Evolutionary conservation across 2,329 filamentous ascomycete species (phyloP).

Genomic region (Zymoseptoria crescenta): DNA sequence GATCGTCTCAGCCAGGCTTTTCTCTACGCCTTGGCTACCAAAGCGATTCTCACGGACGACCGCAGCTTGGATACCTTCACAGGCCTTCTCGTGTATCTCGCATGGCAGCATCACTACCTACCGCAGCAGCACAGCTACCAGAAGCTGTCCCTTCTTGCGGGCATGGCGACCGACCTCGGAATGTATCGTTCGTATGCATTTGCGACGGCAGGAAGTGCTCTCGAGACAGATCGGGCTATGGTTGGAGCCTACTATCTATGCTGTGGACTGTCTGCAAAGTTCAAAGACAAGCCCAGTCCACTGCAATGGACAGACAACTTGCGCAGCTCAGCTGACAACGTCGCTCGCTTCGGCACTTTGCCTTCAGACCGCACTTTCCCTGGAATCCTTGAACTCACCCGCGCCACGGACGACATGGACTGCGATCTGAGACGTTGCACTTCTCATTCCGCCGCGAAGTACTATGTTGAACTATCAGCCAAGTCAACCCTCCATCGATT

Average conservation of each 20-base stretch:
- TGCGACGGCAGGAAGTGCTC: slow-evolving; percentile 9
- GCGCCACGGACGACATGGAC: slow-evolving; percentile 17
- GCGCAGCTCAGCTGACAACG: slow-evolving; percentile 13
- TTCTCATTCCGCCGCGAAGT: slow-evolving; percentile 3
- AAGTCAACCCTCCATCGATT: slow-evolving; percentile 16
- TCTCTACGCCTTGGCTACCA: slow-evolving; percentile 18
- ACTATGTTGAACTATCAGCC: slow-evolving; percentile 13
- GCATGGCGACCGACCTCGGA: slow-evolving; percentile 23
- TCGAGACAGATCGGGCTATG: slow-evolving; percentile 19
- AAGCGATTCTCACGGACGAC: slow-evolving; percentile 19
- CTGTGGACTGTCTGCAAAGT: slow-evolving; percentile 15
- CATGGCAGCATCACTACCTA: slow-evolving; percentile 23
- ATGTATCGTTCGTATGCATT: slow-evolving; percentile 11
- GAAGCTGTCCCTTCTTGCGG: slow-evolving; percentile 19
- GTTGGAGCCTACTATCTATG: slow-evolving; percentile 24
- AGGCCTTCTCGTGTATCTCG: slow-evolving; percentile 20
- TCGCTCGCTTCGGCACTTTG: slow-evolving; percentile 6
- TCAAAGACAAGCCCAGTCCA: slow-evolving; percentile 20
- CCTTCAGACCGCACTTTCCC: slow-evolving; percentile 12
- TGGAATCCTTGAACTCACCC: slow-evolving; percentile 13
- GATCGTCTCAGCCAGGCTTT: slow-evolving; percentile 20
- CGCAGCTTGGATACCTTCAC: slow-evolving; percentile 20
- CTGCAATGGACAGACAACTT: slow-evolving; percentile 20
- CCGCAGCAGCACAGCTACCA: slow-evolving; percentile 20
- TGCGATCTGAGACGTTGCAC: slow-evolving; percentile 8